phyloP scores from a whole-genome alignment of 441 rosid species.

The Theobroma grandiflorum region DNA sequence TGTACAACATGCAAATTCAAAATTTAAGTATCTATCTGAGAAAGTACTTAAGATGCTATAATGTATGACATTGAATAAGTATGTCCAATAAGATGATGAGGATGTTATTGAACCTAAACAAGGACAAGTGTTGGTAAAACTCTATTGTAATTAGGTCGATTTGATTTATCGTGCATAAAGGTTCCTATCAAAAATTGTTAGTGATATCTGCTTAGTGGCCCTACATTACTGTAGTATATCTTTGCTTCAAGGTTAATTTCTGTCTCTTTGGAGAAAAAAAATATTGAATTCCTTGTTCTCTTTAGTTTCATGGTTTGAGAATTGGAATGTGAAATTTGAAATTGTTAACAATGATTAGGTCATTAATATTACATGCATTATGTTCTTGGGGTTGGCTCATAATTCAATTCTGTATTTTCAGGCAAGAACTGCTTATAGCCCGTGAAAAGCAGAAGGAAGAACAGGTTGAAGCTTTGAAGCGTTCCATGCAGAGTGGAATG shows the following conservation, averaged over 20 bases:
- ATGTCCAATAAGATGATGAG: background rate
- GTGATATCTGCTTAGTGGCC: background rate
- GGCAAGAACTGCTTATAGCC: constrained; percentile 73
- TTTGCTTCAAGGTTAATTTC: background rate
- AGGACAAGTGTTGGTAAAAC: background rate
- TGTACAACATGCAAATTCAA: background rate
- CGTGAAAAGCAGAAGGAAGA: constrained; percentile 91
- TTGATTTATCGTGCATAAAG: too few species aligned
- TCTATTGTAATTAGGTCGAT: background rate
- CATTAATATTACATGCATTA: background rate
- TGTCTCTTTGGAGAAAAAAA: background rate
- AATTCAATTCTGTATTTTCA: constrained; percentile 37
- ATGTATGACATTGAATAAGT: too few species aligned
- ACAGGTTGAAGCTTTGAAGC: constrained; percentile 73
- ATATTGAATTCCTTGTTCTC: background rate
- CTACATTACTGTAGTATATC: background rate
- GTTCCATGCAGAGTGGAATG: constrained; percentile 97
- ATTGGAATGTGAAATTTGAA: constrained; percentile 13
- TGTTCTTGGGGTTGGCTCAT: background rate
- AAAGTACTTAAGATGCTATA: background rate
- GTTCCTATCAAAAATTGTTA: background rate
- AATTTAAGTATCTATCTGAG: background rate
- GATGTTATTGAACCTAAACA: background rate
- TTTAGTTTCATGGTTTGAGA: background rate
- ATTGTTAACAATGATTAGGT: background rate